These are phyloP conservation scores for Leishmania tarentolae DNA, from an alignment of 208 protist species.

Conservation along the genomic window DNA sequence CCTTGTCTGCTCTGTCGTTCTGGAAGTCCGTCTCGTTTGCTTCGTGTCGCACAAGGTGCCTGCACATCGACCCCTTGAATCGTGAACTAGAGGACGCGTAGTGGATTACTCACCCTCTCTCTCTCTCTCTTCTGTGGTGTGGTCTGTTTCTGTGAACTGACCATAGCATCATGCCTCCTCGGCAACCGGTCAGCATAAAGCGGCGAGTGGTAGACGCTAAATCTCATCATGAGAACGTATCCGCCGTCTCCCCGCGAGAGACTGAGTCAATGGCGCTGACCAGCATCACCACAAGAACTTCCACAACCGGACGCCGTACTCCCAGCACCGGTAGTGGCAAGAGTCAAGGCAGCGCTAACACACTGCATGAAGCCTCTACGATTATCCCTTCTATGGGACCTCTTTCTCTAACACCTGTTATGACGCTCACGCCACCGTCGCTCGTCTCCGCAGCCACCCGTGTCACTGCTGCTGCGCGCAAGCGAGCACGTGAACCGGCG, in stretches of 20 bases:
- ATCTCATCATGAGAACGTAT: neutral
- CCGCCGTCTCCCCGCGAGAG: neutral
- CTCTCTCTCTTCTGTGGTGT: neutral
- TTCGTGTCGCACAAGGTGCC: neutral
- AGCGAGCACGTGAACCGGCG: slow-evolving; percentile 1
- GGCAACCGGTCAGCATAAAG: slow-evolving; percentile 1
- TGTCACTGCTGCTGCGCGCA: neutral
- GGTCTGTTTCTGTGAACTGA: too few species aligned
- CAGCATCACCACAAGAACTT: neutral
- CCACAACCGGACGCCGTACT: neutral
- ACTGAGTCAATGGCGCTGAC: slow-evolving; percentile 26
- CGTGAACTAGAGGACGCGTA: neutral
- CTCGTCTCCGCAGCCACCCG: neutral
- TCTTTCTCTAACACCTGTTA: neutral
- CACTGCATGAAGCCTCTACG: neutral
- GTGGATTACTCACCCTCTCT: neutral
- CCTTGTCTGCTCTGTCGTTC: neutral
- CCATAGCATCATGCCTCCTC: neutral
- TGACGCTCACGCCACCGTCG: neutral
- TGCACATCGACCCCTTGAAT: neutral
- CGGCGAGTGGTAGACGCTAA: neutral
- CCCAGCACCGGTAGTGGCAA: slow-evolving; percentile 7
- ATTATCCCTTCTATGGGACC: neutral
- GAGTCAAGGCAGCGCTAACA: neutral
- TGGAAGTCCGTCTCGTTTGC: neutral